phyloP scores from a whole-genome alignment of 129 eudicot species.

The Flaveria brownii region DNA sequence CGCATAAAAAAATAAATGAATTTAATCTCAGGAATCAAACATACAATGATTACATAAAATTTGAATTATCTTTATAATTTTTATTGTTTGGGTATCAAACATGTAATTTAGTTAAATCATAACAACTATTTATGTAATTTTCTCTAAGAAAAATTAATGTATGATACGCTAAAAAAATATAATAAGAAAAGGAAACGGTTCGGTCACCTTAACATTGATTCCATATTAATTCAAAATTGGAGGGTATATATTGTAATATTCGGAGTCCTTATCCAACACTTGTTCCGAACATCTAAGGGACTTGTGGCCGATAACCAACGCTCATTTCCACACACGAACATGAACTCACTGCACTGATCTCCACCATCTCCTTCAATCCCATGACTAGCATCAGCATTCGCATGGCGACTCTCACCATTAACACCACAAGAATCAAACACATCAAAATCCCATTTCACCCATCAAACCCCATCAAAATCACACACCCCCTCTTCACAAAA shows the following conservation, averaged over 20 bases:
- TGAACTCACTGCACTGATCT: neutral
- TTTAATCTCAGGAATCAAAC: too few species aligned
- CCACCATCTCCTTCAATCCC: conserved; percentile 18
- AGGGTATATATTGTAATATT: neutral
- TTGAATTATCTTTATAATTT: too few species aligned
- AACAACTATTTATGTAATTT: too few species aligned
- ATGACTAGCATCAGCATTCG: conserved; percentile 32
- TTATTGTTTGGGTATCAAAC: too few species aligned
- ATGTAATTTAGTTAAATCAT: too few species aligned
- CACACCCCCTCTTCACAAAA: conserved; percentile 30
- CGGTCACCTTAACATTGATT: too few species aligned
- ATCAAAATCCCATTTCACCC: conserved; percentile 31
- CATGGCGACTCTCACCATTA: conserved; percentile 72
- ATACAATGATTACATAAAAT: too few species aligned
- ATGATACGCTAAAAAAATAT: too few species aligned
- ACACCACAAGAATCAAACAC: conserved; percentile 54
- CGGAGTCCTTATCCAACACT: conserved; percentile 26
- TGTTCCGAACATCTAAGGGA: neutral
- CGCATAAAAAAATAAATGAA: too few species aligned
- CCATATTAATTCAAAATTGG: neutral
- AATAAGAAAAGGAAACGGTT: too few species aligned
- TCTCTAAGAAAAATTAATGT: too few species aligned
- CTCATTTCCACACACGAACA: conserved; percentile 17
- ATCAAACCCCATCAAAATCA: conserved; percentile 34
- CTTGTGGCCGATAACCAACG: conserved; percentile 36